Base-by-base conservation (phyloP, 306 rosid species). In the Macrotyloma uniflorum region DNA sequence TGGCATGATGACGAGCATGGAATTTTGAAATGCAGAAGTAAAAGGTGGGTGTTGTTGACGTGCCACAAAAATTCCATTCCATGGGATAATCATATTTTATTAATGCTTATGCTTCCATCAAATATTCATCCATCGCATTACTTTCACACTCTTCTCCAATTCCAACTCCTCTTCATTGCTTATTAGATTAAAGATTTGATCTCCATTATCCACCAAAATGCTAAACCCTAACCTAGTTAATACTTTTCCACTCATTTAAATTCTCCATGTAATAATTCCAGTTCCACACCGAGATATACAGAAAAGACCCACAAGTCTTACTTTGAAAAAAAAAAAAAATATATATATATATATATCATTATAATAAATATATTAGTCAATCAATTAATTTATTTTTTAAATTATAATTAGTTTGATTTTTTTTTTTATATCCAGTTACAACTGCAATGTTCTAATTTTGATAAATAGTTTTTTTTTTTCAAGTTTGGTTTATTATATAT, bases 71-170 rank as follows among this genome's bases (percentile, higher is more conserved):
- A 38, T 51, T 63, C 40, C 45, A 45, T 73, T 74, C 63, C 80
- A 19, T 10, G 42, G 22, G n/a, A 40, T 46, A 36, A 53, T 80
- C 62, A 73, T 53, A 51, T 43, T 26, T 72, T 63, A 22, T 55
- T 20, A 18, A 51, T 51, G 28, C 57, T 71, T 71, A 22, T 67
- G 38, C 20, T 14, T 32, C 51, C 43, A 78, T 72, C 32, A 1
- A 35, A 1, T 11, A 18, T 8, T 70, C 30, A 59, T 72, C 72
- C 67, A 82, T 85, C 80, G 38, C 87, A 62, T 55, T 74, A 80
- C 33, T 35, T 81, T 74, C 71, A 67, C 63, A 43, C 36, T 54
- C 58, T 57, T 81, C 65, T 67, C 32, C 77, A 35, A 55, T 67
- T 55, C 72, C 45, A 49, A 49, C 28, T 55, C 58, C 59, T 58